These are phyloP conservation scores for Dichotomopilus funicola DNA, from an alignment of 2,329 filamentous ascomycete genomes.

Conservation along the genomic window DNA sequence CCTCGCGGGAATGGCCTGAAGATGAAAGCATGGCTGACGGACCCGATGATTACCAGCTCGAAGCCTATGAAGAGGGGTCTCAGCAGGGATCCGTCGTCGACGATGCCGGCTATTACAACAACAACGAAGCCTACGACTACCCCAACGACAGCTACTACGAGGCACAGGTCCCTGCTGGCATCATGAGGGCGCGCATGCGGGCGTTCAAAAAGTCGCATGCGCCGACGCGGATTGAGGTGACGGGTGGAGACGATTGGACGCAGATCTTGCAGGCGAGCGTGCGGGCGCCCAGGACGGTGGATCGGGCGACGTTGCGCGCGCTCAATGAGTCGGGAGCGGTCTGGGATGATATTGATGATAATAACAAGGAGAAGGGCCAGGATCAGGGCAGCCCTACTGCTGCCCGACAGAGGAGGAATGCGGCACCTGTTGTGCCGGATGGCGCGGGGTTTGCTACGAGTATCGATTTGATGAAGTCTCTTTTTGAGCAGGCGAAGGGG, in stretches of 20 bases:
- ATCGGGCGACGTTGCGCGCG: conserved; percentile 64
- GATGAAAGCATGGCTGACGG: conserved; percentile 61
- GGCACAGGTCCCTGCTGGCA: conserved; percentile 51
- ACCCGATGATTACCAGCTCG: conserved; percentile 48
- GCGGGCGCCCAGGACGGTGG: conserved; percentile 89
- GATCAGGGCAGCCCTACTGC: conserved; percentile 27
- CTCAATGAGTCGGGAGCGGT: conserved; percentile 56
- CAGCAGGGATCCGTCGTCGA: conserved; percentile 23
- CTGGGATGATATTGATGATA: conserved; percentile 29
- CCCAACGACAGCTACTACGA: conserved; percentile 38
- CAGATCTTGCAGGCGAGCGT: conserved; percentile 91
- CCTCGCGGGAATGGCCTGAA: conserved; percentile 32
- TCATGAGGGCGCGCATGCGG: conserved; percentile 58
- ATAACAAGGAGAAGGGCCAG: conserved; percentile 2
- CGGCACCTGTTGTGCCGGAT: conserved; percentile 32
- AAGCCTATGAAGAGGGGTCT: conserved; percentile 22
- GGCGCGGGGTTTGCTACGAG: conserved; percentile 72
- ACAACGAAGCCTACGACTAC: conserved; percentile 36
- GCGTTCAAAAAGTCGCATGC: conserved; percentile 54
- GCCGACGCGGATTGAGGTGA: conserved; percentile 53
- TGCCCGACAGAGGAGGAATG: conserved; percentile 29
- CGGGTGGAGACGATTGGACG: conserved; percentile 79
- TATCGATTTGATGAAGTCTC: conserved; percentile 93
- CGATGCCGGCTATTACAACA: conserved; percentile 46
- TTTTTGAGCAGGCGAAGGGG: conserved; percentile 69